Base-by-base conservation (phyloP, 768 basidiomycete genomes). In the Collybia nuda region DNA sequence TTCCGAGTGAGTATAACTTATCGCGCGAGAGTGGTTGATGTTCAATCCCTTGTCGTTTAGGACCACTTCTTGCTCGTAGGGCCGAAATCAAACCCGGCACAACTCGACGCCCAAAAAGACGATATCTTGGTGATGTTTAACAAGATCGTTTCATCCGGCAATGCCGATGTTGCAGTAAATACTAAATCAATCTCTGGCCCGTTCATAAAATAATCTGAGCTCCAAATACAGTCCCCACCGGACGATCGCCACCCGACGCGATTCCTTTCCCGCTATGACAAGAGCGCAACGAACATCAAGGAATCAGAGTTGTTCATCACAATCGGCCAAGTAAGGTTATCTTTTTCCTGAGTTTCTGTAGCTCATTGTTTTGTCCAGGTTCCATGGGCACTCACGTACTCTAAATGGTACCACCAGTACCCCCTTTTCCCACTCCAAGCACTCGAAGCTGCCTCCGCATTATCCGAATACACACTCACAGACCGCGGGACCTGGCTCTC, bases 341-440 rank as follows among this genome's bases (percentile, higher is more conserved):
- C 15, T 6, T 22, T 5, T 23, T 39, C n/a, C 38, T 32, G 26
- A 38, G 41, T 42, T 32, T 37, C 35, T 36, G 29, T 17, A 8
- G 19, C 15, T 18, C n/a, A 29, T 50, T 23, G 8, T 23, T 35
- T n/a, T 3, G 15, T 17, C 29, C 6, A 82, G 78, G 72, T 81
- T 5, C 81, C 82, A 2, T 83, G 80, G 81, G 80, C 71, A 5
- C 63, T 68, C 37, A 60, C 69, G 8, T 78, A 79, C 55, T 79
- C 79, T 3, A 75, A 68, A 21, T 84, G 80, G 80, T 84, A 82
- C 56, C 81, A 83, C 56, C 76, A 81, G 57, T 82, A 80, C 60
- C 71, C 78, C 2, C 70, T 68, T 0, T 83, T 78, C 62, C 81
- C 80, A 0, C 57, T 74, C 1, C 68, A 80, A 61, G 77, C 79